These are phyloP conservation scores for Colletotrichum agaves DNA, from an alignment of 2,329 filamentous ascomycete species.

Conservation along the genomic window DNA sequence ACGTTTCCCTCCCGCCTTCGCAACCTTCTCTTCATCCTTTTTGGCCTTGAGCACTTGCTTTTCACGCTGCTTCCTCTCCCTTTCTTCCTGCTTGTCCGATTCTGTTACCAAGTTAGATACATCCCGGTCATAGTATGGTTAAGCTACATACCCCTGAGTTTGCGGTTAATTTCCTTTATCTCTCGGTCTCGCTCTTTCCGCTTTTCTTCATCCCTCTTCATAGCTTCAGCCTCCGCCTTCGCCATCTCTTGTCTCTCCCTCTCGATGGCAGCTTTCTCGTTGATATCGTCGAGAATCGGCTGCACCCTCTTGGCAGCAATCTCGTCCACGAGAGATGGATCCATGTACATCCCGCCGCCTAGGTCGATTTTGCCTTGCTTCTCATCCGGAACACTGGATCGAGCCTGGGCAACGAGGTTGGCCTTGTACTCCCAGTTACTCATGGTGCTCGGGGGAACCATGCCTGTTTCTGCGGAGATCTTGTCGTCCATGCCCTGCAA, in stretches of 20 bases:
- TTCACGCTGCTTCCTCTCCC: conserved; percentile 59
- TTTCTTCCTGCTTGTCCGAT: conserved; percentile 60
- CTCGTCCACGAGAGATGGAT: conserved; percentile 79
- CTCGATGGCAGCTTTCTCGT: conserved; percentile 79
- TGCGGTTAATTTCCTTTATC: conserved; percentile 62
- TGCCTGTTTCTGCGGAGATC: conserved; percentile 80
- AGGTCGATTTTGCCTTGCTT: conserved; percentile 71
- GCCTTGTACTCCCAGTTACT: conserved; percentile 85
- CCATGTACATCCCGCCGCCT: conserved; percentile 83
- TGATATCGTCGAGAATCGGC: conserved; percentile 86
- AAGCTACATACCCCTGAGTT: conserved; percentile 66
- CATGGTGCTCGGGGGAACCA: conserved; percentile 73
- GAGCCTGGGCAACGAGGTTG: conserved; percentile 73
- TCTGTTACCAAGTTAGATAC: conserved; percentile 45
- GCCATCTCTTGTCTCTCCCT: conserved; percentile 73
- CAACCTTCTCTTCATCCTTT: conserved; percentile 64
- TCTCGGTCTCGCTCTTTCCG: conserved; percentile 64
- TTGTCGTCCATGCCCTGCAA: conserved; percentile 85
- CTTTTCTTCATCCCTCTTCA: conserved; percentile 67
- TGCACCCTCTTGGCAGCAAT: conserved; percentile 83
- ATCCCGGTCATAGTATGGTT: background rate
- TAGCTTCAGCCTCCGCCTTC: conserved; percentile 72
- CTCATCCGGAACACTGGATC: conserved; percentile 60
- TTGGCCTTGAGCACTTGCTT: conserved; percentile 57
- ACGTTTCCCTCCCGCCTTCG: conserved; percentile 64